phyloP scores from a whole-genome alignment of 345 rosid genomes.

The Linum usitatissimum region DNA sequence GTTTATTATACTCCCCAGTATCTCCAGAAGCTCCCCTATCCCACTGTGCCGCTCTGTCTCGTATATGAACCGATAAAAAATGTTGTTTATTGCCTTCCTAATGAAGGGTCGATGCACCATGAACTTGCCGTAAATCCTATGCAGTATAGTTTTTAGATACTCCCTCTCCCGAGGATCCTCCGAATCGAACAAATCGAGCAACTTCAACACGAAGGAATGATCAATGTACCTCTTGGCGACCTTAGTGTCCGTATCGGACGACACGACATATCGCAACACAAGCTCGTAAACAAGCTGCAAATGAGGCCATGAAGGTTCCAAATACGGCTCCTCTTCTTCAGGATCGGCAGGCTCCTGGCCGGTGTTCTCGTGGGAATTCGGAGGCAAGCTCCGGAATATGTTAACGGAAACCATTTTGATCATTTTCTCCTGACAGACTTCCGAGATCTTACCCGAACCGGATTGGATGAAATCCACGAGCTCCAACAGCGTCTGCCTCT shows the following conservation, averaged over 20 bases:
- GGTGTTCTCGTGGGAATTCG: constrained; percentile 64
- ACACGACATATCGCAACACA: constrained; percentile 59
- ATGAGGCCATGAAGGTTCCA: constrained; percentile 91
- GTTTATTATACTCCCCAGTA: constrained; percentile 79
- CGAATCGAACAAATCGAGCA: constrained; percentile 74
- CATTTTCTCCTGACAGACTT: constrained; percentile 72
- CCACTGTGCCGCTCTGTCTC: constrained; percentile 86
- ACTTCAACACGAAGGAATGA: constrained; percentile 58
- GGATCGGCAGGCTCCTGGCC: constrained; percentile 68
- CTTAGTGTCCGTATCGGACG: constrained; percentile 71
- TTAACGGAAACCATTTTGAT: constrained; percentile 56
- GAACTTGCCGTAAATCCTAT: constrained; percentile 84
- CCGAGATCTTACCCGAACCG: constrained; percentile 56
- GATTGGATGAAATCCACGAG: constrained; percentile 74
- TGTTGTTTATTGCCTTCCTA: constrained; percentile 67
- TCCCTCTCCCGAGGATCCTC: constrained; percentile 85
- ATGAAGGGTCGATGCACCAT: constrained; percentile 86
- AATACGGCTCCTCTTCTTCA: constrained; percentile 75
- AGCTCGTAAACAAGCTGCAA: constrained; percentile 77
- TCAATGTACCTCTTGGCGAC: constrained; percentile 69
- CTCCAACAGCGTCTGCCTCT: constrained; percentile 65
- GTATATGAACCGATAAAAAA: constrained; percentile 72
- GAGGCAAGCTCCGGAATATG: constrained; percentile 66
- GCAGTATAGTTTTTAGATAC: constrained; percentile 72
- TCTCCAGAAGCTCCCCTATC: constrained; percentile 73